Percentiles rank a stretch among this genome's conserved stretches.
Evolutionary conservation across 441 rosid genomes (phyloP).

Genomic region (Kokia cookei): DNA sequence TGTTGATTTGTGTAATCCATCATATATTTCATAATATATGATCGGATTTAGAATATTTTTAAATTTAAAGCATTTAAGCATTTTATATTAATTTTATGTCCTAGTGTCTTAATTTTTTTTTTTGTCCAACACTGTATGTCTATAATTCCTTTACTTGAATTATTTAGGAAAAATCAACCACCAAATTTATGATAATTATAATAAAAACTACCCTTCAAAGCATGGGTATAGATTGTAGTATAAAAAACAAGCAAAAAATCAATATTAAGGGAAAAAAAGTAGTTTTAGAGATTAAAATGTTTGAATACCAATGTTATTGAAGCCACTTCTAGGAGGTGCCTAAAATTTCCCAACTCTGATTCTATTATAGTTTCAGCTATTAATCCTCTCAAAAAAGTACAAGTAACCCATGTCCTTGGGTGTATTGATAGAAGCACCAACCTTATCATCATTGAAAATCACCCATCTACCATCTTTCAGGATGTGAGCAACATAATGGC

Average conservation of each 20-base stretch:
- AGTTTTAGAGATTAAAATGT: neutral
- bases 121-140: no score
- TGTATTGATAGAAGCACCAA: conserved; percentile 74
- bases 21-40: no score
- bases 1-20: no score
- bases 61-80: no score
- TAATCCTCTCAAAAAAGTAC: conserved; percentile 85
- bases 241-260: neutral
- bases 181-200: neutral
- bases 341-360: neutral
- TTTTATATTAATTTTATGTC: no score
- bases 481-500: conserved; percentile 94
- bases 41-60: no score
- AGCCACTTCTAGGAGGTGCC: neutral
- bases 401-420: conserved; percentile 98
- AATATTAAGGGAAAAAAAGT: neutral
- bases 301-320: neutral
- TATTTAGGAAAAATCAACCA: neutral
- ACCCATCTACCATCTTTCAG: conserved; percentile 86
- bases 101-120: no score
- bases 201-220: neutral
- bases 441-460: conserved; percentile 88
- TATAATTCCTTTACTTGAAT: no score
- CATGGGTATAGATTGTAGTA: neutral
- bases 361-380: conserved; percentile 23